These are phyloP conservation scores for Xylaria nigripes DNA, from an alignment of 495 filamentous ascomycete genomes.

Conservation along the genomic window DNA sequence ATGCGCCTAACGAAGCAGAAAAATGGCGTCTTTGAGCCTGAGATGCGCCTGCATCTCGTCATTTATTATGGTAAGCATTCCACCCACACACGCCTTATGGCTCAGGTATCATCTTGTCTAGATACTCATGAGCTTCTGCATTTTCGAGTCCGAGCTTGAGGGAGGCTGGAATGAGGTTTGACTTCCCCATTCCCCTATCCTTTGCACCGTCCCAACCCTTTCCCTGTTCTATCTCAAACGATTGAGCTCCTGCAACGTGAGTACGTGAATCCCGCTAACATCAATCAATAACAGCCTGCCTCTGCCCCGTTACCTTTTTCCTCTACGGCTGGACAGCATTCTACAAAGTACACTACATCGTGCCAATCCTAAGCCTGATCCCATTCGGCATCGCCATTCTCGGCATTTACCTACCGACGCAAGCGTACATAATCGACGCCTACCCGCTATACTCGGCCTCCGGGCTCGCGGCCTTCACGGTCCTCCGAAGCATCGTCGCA, in stretches of 20 bases:
- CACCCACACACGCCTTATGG: neutral
- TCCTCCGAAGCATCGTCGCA: constrained; percentile 43
- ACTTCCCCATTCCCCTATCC: neutral
- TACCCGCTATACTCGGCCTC: constrained; percentile 50
- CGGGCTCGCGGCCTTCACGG: constrained; percentile 44
- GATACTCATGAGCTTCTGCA: neutral
- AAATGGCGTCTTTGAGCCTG: constrained; percentile 46
- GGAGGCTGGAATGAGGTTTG: no score
- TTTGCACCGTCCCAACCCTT: neutral
- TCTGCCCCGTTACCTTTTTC: constrained; percentile 40
- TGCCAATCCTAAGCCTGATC: constrained; percentile 45
- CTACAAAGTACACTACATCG: constrained; percentile 39
- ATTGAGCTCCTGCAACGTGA: no score
- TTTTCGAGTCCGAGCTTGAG: neutral
- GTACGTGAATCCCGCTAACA: neutral
- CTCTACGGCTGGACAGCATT: constrained; percentile 44
- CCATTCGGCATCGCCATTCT: constrained; percentile 47
- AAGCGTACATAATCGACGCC: constrained; percentile 52
- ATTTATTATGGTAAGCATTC: constrained; percentile 25
- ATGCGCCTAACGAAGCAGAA: constrained; percentile 39
- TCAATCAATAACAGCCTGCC: constrained; percentile 11
- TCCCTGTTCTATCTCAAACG: no score
- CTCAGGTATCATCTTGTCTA: neutral
- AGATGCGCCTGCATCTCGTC: constrained; percentile 41
- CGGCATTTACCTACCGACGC: constrained; percentile 41